Percentiles rank a stretch among this genome's conserved stretches.
phyloP scores from a whole-genome alignment of 2,329 filamentous ascomycete genomes.

The Fusarium nanum region DNA sequence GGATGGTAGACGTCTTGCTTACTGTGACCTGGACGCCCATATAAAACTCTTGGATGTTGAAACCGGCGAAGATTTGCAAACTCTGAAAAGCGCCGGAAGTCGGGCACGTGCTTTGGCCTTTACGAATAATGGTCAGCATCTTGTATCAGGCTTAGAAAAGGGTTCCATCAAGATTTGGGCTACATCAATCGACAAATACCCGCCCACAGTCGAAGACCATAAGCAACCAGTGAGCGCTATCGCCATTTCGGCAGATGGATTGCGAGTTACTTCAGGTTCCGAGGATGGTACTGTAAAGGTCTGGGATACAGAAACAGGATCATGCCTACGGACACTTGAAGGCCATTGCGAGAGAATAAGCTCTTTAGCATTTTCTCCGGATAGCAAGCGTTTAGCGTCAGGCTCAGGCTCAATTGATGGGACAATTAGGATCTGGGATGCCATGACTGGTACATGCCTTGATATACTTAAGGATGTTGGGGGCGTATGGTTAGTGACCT shows the following conservation, averaged over 20 bases:
- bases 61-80: accelerated
- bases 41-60: background rate
- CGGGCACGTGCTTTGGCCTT: accelerated
- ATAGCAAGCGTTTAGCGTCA: background rate
- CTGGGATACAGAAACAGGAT: background rate
- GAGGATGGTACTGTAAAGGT: accelerated
- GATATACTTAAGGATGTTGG: accelerated
- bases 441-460: background rate
- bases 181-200: accelerated
- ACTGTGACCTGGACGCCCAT: no score
- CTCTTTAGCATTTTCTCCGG: accelerated
- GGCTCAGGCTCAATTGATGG: accelerated
- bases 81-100: accelerated
- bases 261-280: background rate
- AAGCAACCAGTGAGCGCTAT: accelerated
- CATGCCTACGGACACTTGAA: background rate
- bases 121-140: background rate
- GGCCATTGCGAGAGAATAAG: accelerated
- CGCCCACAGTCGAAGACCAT: background rate
- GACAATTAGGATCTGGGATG: background rate
- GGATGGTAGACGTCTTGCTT: background rate
- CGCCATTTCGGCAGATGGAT: background rate
- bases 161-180: background rate
- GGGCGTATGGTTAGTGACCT: accelerated
- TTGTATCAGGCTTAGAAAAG: accelerated